Evolutionary conservation across 2,329 filamentous ascomycete genomes (phyloP).

Genomic region (Colletotrichum sp.): DNA sequence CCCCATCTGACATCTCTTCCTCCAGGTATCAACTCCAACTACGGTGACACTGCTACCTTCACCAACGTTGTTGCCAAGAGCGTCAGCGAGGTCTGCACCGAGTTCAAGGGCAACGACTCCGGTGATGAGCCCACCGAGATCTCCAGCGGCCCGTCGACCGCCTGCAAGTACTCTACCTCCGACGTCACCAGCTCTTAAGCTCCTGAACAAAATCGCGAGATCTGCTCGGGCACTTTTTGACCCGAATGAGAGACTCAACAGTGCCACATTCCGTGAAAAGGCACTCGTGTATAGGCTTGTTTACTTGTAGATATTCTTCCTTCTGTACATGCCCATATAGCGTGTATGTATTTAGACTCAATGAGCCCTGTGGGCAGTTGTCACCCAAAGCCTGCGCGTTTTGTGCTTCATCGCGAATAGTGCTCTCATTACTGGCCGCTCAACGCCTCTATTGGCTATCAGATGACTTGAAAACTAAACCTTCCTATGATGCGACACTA

Average conservation of each 20-base stretch:
- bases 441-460: too few species aligned
- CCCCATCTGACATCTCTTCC: background rate
- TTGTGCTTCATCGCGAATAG: background rate
- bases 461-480: too few species aligned
- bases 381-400: background rate
- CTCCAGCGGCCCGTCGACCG: conserved; percentile 4
- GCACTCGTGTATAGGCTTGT: background rate
- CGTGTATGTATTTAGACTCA: conserved; percentile 1
- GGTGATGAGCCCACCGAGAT: conserved; percentile 16
- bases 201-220: background rate
- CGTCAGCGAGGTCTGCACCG: conserved; percentile 18
- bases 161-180: conserved; percentile 17
- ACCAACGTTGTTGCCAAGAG: background rate
- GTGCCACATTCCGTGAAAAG: background rate
- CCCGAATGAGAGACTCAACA: background rate
- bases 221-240: background rate
- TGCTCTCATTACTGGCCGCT: background rate
- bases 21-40: conserved; percentile 22
- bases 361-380: conserved; percentile 6
- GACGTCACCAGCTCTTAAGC: background rate
- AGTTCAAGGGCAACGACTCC: conserved; percentile 13
- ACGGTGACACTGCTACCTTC: conserved; percentile 20
- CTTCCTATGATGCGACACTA: background rate
- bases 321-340: background rate
- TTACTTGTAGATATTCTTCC: conserved; percentile 17